A percentile compares a stretch with the other conserved stretches of the same genome.
phyloP scores from a whole-genome alignment of 2,329 filamentous ascomycete genomes.

The Pyricularia pennisetigena region DNA sequence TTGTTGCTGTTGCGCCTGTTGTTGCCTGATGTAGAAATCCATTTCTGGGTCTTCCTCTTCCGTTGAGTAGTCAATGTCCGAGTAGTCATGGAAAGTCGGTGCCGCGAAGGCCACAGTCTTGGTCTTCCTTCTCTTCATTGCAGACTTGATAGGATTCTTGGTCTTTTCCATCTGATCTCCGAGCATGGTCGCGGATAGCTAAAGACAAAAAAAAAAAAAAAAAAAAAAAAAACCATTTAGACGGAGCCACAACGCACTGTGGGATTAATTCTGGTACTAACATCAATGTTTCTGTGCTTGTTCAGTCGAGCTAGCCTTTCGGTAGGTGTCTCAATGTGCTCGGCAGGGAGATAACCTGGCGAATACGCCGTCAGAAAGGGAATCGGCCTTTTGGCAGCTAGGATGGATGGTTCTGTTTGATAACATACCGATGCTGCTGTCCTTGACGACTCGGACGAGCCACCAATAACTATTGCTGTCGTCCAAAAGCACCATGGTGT shows the following conservation, averaged over 20 bases:
- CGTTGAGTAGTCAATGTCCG: slow-evolving; percentile 75
- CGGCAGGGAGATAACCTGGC: slow-evolving; percentile 84
- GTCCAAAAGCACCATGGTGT: slow-evolving; percentile 96
- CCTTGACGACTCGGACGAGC: slow-evolving; percentile 94
- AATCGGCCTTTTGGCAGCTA: background rate
- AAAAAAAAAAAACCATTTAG: slow-evolving; percentile 14
- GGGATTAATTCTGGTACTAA: slow-evolving; percentile 32
- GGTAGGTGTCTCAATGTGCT: slow-evolving; percentile 97
- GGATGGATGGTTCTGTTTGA: no score
- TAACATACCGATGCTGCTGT: slow-evolving; percentile 73
- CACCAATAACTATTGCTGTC: slow-evolving; percentile 99
- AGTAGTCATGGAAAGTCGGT: slow-evolving; percentile 81
- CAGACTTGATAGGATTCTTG: slow-evolving; percentile 73
- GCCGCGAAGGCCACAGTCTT: slow-evolving; percentile 83
- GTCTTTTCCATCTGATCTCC: slow-evolving; percentile 63
- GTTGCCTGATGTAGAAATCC: slow-evolving; percentile 19
- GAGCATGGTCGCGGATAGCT: slow-evolving; percentile 55
- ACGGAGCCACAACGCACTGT: background rate
- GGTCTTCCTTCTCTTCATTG: slow-evolving; percentile 69
- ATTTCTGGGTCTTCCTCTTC: slow-evolving; percentile 55
- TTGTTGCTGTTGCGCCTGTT: slow-evolving; percentile 18
- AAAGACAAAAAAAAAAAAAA: slow-evolving; percentile 11
- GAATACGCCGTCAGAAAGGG: slow-evolving; percentile 10
- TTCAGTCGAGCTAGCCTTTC: slow-evolving; percentile 89
- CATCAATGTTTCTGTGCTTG: slow-evolving; percentile 96